Percentiles rank a stretch among this genome's conserved stretches.
Evolutionary conservation across 1,284 basidiomycete species (phyloP).

Genomic region (Laetiporus sulphureus): DNA sequence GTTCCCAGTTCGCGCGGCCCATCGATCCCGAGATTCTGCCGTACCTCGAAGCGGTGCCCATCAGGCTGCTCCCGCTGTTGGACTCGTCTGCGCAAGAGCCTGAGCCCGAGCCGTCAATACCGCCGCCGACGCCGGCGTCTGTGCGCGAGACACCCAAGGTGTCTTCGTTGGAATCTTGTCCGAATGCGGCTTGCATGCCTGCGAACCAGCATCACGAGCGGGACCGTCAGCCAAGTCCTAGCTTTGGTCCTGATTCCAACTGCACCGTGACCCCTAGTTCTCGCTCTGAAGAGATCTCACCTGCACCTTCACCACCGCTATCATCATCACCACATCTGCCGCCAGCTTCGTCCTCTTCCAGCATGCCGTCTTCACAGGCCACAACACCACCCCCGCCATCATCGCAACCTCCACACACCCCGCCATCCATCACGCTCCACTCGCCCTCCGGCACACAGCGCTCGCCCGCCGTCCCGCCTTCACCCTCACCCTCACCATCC

Average conservation of each 20-base stretch:
- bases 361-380: background rate
- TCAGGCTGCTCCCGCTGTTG: slow-evolving; percentile 26
- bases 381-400: slow-evolving; percentile 6
- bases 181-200: no score
- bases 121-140: background rate
- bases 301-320: background rate
- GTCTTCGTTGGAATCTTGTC: no score
- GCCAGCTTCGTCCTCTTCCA: background rate
- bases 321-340: background rate
- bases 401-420: slow-evolving; percentile 2
- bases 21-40: slow-evolving; percentile 26
- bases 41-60: slow-evolving; percentile 27
- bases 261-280: no score
- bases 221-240: no score
- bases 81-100: slow-evolving; percentile 1
- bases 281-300: no score
- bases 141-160: background rate
- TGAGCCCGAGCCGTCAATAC: background rate
- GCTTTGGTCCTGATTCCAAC: no score
- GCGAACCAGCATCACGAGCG: no score
- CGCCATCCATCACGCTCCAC: background rate
- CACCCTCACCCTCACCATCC: background rate
- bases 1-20: slow-evolving; percentile 13
- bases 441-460: background rate
- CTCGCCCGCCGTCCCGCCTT: background rate